Conservation (phyloP, 1,139 yeast species). For the Hansenula lynferdii region DNA sequence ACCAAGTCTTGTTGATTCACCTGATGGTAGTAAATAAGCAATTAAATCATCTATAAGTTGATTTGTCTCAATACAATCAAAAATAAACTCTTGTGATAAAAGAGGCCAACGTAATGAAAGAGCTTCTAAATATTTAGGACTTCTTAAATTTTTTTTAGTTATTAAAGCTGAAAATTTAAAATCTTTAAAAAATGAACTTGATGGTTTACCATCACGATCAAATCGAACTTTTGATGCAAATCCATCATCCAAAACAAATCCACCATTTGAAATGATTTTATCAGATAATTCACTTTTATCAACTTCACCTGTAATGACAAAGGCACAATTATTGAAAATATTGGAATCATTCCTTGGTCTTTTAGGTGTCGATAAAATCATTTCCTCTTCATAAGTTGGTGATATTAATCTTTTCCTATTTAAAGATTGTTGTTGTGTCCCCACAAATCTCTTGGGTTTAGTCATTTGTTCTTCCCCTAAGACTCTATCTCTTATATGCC, state of each 20-base stretch:
- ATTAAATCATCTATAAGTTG: slow-evolving; percentile 36
- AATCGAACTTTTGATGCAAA: slow-evolving; percentile 29
- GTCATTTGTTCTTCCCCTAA: slow-evolving; percentile 18
- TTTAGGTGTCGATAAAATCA: slow-evolving; percentile 8
- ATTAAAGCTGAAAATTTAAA: slow-evolving; percentile 60
- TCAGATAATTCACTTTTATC: slow-evolving; percentile 32
- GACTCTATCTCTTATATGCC: slow-evolving; percentile 24
- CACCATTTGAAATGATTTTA: slow-evolving; percentile 46
- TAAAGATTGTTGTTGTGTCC: slow-evolving; percentile 5
- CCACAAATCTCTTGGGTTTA: slow-evolving; percentile 20
- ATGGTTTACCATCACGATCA: slow-evolving; percentile 1
- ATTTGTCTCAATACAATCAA: slow-evolving; percentile 41
- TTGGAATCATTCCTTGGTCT: slow-evolving; percentile 6
- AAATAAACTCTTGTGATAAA: slow-evolving; percentile 53
- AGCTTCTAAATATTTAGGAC: slow-evolving; percentile 77
- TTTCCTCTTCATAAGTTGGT: slow-evolving; percentile 3
- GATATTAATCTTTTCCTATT: slow-evolving; percentile 11
- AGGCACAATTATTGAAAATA: slow-evolving; percentile 36
- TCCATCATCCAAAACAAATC: slow-evolving; percentile 45
- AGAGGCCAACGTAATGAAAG: slow-evolving; percentile 92
- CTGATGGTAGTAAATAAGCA: slow-evolving; percentile 67
- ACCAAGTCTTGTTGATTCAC: slow-evolving; percentile 31
- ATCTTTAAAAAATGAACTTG: slow-evolving; percentile 4
- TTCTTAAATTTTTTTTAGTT: slow-evolving; percentile 53
- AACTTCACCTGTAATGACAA: slow-evolving; percentile 38